Evolutionary conservation across 2,329 filamentous ascomycete species (phyloP), one percentile per base, ranked within the genome.

Genomic region (Calonectria fujianensis): DNA sequence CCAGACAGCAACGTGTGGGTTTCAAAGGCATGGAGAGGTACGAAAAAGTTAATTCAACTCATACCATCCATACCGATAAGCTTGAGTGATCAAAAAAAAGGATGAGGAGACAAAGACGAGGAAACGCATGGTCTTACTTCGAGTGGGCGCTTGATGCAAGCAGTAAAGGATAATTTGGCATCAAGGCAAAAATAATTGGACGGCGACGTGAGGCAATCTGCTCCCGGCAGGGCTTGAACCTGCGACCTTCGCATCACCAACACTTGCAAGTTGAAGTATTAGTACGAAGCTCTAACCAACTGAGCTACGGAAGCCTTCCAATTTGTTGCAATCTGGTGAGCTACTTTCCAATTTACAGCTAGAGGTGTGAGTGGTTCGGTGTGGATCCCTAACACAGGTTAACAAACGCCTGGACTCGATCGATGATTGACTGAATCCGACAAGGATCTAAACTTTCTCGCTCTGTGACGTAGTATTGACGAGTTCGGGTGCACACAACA

Each of bases 251-350:
- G 79, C 79, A 80, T 80, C 35, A 80, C 79, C 66, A 74, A 77
- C 35, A 74, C 50, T 79, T 72, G 52, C 51, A 65, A 51, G 41
- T 67, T 68, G 69, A 67, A 79, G 74, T 80, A 80, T 80, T 80
- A 80, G 79, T 80, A 80, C 79, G 79, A 80, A 77, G 79, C 79
- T 80, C 79, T 80, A 80, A 80, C 79, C 77, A 80, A 80, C 79
- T 80, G 79, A 80, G 79, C 79, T 80, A 80, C 77, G 79, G 79
- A 80, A 80, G 79, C 79, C 79, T 54, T 79, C 75, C 78, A 76
- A 66, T 67, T 66, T 31, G 68, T 63, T 66, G 54, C 5, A 2
- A 14, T 1, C 2, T 4, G 10, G 7, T 2, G 5, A n/a, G 16
- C 9, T 59, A 27, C 39, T 59, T 11, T 14, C 2, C 1, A 37